Conservation (phyloP, 257 asterid genomes). For the Penstemon barbatus region DNA sequence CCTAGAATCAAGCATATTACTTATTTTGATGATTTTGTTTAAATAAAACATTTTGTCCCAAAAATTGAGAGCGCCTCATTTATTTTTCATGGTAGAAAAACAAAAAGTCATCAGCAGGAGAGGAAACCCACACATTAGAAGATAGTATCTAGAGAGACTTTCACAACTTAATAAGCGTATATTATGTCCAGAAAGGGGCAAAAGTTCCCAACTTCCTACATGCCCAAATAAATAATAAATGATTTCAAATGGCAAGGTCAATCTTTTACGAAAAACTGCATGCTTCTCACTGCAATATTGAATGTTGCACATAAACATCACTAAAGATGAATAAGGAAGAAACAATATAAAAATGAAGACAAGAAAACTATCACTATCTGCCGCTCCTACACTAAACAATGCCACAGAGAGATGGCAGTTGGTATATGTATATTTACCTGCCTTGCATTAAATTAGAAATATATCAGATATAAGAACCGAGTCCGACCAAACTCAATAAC, state of each 20-base stretch:
- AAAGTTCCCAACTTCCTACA: not conserved
- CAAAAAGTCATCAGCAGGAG: too few relatives aligned
- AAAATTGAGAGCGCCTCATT: too few relatives aligned
- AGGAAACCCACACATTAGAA: too few relatives aligned
- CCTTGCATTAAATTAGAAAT: constrained; percentile 12
- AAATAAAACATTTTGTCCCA: too few relatives aligned
- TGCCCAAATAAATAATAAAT: not conserved
- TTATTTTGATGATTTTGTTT: too few relatives aligned
- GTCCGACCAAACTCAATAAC: not conserved
- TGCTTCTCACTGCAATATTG: not conserved
- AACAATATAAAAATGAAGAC: not conserved
- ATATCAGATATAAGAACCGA: not conserved
- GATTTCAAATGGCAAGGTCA: not conserved
- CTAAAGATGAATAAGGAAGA: not conserved
- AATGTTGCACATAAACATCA: not conserved
- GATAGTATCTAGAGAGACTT: too few relatives aligned
- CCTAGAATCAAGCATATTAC: too few relatives aligned
- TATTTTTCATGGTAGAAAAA: too few relatives aligned
- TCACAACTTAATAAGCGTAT: too few relatives aligned
- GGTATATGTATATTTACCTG: constrained; percentile 3
- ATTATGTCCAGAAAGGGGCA: not conserved
- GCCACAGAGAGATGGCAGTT: constrained; percentile 9
- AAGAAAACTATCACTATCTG: constrained; percentile 1
- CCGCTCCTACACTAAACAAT: constrained; percentile 8
- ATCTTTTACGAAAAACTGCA: not conserved